Base-by-base conservation (phyloP, 108 stramenopile genomes). In the Cyclotella atomus region DNA sequence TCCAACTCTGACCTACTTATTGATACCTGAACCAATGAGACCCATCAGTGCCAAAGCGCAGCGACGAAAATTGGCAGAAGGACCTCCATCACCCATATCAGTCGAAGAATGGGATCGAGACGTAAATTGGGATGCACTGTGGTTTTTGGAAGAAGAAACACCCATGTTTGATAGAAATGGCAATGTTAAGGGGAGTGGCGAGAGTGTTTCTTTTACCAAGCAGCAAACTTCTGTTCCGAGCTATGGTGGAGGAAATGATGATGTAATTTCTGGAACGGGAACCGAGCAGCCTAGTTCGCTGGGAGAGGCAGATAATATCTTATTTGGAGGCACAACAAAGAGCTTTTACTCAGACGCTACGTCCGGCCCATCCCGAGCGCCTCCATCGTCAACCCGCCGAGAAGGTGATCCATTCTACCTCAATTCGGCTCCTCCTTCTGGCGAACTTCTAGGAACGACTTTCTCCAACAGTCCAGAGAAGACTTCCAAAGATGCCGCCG, bases 21-120 rank as follows among this genome's bases (percentile, higher is more conserved):
- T 91, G 14, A 91, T 87, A 27, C 87, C 90, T 16, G 85, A 92
- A 63, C 92, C 91, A 15, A 95, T 97, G 94, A 95, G 94, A 65
- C 94, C 94, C 23, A 88, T 89, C 12, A 86, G 91, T 35, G 82
- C 87, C 38, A 95, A 95, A 70, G 89, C 90, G 7, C 96, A 97
- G 74, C 68, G 79, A 43, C 90, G 89, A 60, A 91, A 93, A 56
- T 69, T 76, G 66, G 77, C 68, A 19, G 80, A 60, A 81, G 90
- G 47, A 33, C 86, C 77, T 59, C 68, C 87, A 46, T 80, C 79
- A 25, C 71, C 79, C 17, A 17, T 80, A 23, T 73, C 79, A 21
- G 67, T 80, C 46, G 49, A 68, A 25, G 71, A 80, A 19, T 80
- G 71, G 79, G 67, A 73, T 10, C 32, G 59, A 49, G 61, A 64